Evolutionary conservation across 2,329 filamentous ascomycete genomes (phyloP), one percentile per base, ranked within the genome.

Genomic region (Colletotrichum destructivum): DNA sequence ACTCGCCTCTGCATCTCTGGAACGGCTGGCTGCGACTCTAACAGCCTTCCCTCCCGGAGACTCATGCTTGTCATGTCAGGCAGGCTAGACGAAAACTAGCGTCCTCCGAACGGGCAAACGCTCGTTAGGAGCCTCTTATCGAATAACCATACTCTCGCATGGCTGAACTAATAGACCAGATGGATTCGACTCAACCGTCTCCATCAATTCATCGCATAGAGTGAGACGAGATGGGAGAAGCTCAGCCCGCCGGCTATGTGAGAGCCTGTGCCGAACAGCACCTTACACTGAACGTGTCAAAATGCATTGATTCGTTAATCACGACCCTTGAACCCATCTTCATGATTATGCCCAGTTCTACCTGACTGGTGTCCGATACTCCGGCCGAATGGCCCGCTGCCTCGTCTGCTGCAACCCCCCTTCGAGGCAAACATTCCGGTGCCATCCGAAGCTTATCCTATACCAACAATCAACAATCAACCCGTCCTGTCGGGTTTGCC

Each of bases 381-480:
- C 68, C 68, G 15, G 26, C 35, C 51, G 42, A 42, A 62, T 56
- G 23, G 51, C 64, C 62, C 40, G 11, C 49, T 59, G 47, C 40
- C 44, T 35, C 40, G 23, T 62, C 42, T 42, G 54, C 65, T 54
- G 54, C 26, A 56, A 38, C 23, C 21, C 49, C 21, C 49, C 18
- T 18, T 47, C 46, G 16, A 60, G 67, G 26, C 52, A 40, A 46
- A 42, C 26, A 54, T 47, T 51, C 21, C 57, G 21, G 59, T 18
- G 59, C 54, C 54, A 64, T 60, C 35, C 40, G 54, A 69, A 63
- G 52, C 52, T 44, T 23, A 54, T 35, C 54, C 42, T 38, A 63
- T 69, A 57, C 59, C 54, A 63, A 55, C 52, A 71, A 13, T 35
- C 51, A 71, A 46, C 16, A n/a, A 18, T 49, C 11, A 62, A 57